A percentile compares a stretch with the other conserved stretches of the same genome.
These are phyloP conservation scores for Castanea mollissima DNA, from an alignment of 306 rosid species.

Conservation along the genomic window DNA sequence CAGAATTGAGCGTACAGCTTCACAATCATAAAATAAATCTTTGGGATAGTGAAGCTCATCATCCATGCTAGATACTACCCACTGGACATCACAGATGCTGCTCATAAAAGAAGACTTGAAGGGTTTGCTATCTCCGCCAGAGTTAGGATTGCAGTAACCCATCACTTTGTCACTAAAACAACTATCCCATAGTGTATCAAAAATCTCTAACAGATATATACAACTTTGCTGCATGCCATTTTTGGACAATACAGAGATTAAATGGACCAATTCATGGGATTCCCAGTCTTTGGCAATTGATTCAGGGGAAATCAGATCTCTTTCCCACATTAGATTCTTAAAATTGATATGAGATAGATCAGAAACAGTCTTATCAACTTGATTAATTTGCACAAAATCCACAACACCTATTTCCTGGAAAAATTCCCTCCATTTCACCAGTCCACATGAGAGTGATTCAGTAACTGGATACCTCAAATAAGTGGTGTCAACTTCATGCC, in stretches of 20 bases:
- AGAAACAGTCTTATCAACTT: slow-evolving; percentile 58
- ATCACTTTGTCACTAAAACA: slow-evolving; percentile 64
- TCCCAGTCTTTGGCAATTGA: slow-evolving; percentile 78
- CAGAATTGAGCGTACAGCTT: slow-evolving; percentile 62
- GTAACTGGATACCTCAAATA: slow-evolving; percentile 73
- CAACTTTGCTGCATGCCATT: slow-evolving; percentile 56
- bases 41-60: slow-evolving; percentile 68
- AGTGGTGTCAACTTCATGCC: slow-evolving; percentile 73
- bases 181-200: slow-evolving; percentile 85
- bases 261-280: slow-evolving; percentile 63
- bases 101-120: slow-evolving; percentile 72
- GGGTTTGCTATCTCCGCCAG: slow-evolving; percentile 41
- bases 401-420: slow-evolving; percentile 70
- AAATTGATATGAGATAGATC: slow-evolving; percentile 44
- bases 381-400: slow-evolving; percentile 65
- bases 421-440: slow-evolving; percentile 74
- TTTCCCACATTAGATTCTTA: slow-evolving; percentile 50
- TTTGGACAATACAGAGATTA: slow-evolving; percentile 53
- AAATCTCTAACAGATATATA: slow-evolving; percentile 65
- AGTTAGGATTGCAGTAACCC: slow-evolving; percentile 45
- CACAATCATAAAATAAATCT: slow-evolving; percentile 75
- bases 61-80: slow-evolving; percentile 72
- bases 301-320: slow-evolving; percentile 57
- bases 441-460: slow-evolving; percentile 54
- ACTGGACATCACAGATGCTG: slow-evolving; percentile 59